Percentiles rank a stretch among this genome's conserved stretches.
These are phyloP conservation scores for Mollisiaceae sp. DNA, from an alignment of 2,329 filamentous ascomycete genomes.

Conservation along the genomic window DNA sequence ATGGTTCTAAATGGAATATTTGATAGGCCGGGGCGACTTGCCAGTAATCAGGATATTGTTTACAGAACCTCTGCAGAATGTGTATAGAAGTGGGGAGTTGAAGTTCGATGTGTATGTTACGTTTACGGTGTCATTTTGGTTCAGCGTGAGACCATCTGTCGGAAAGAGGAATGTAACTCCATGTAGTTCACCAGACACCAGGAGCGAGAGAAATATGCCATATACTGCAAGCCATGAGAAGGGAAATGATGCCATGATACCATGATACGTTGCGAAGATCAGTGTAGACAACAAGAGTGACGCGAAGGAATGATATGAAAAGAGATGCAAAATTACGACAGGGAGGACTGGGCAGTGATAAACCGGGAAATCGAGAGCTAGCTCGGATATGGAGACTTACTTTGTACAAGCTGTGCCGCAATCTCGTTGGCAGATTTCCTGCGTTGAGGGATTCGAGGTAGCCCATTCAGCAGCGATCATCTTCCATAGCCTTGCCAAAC, in stretches of 20 bases:
- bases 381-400: constrained; percentile 1
- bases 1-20: background rate
- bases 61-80: constrained; percentile 24
- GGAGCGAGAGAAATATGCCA: background rate
- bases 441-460: no score
- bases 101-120: constrained; percentile 32
- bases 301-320: background rate
- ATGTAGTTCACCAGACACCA: constrained; percentile 4
- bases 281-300: background rate
- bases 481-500: background rate
- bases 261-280: background rate
- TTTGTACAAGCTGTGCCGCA: background rate
- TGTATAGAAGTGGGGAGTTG: constrained; percentile 26
- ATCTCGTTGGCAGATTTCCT: background rate
- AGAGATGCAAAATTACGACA: background rate
- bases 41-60: constrained; percentile 17
- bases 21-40: background rate
- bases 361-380: background rate
- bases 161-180: constrained; percentile 33
- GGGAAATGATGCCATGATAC: background rate
- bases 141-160: constrained; percentile 23
- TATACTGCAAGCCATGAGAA: background rate
- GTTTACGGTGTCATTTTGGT: constrained; percentile 33
- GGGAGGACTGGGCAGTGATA: background rate
- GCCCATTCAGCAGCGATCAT: background rate